These are phyloP conservation scores for Ceratobasidium papillatum DNA, from an alignment of 1,284 basidiomycete genomes.

Conservation along the genomic window DNA sequence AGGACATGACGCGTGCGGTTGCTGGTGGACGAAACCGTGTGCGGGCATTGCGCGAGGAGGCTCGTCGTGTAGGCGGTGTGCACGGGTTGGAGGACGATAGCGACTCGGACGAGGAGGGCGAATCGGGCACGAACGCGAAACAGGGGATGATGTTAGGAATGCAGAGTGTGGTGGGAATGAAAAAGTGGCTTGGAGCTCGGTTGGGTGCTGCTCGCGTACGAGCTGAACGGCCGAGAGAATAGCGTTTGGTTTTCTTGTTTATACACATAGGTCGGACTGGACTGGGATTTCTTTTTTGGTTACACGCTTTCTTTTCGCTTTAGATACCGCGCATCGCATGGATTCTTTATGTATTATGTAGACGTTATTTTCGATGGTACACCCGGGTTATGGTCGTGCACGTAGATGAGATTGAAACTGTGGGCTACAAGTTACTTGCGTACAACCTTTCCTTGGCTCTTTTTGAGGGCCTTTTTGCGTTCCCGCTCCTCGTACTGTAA, in stretches of 20 bases:
- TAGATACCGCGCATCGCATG: slow-evolving; percentile 40
- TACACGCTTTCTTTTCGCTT: slow-evolving; percentile 2
- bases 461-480: slow-evolving; percentile 37
- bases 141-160: slow-evolving; percentile 18
- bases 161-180: slow-evolving; percentile 26
- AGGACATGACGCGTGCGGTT: slow-evolving; percentile 37
- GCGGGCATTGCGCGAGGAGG: slow-evolving; percentile 28
- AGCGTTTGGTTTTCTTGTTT: not conserved
- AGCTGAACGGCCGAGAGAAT: slow-evolving; percentile 19
- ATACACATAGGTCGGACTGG: not conserved
- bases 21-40: slow-evolving; percentile 39
- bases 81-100: slow-evolving; percentile 38
- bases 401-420: not conserved
- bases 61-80: slow-evolving; percentile 34
- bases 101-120: slow-evolving; percentile 33
- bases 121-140: not conserved
- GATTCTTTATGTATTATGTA: slow-evolving; percentile 41
- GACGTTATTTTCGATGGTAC: slow-evolving; percentile 39
- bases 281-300: slow-evolving; percentile 11
- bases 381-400: slow-evolving; percentile 27
- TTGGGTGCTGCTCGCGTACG: slow-evolving; percentile 2
- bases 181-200: slow-evolving; percentile 24
- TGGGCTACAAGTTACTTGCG: slow-evolving; percentile 28
- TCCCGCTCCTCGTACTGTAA: slow-evolving; percentile 37
- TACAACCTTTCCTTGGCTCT: slow-evolving; percentile 36